These are phyloP conservation scores for Pseudogymnoascus sp. DNA, from an alignment of 2,329 filamentous ascomycete species.

Conservation along the genomic window DNA sequence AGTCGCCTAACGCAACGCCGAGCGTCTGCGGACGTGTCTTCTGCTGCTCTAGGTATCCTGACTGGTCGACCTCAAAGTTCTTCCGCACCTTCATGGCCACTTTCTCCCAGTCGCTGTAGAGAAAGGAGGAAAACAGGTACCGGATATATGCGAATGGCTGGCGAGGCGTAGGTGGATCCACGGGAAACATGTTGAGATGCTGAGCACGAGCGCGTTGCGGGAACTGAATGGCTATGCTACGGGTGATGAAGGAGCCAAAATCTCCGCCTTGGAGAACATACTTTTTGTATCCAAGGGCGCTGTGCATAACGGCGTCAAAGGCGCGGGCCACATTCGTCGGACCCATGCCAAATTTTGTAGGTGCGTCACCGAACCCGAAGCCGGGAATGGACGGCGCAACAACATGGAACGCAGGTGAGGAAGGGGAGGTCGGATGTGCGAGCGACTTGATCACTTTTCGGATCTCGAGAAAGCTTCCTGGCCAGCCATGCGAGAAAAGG, in stretches of 20 bases:
- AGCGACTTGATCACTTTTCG: constrained; percentile 50
- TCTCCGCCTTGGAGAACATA: constrained; percentile 61
- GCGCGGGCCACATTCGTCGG: too few species aligned
- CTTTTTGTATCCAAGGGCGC: constrained; percentile 57
- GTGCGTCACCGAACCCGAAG: constrained; percentile 39
- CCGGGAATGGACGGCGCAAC: constrained; percentile 52
- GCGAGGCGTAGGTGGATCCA: constrained; percentile 41
- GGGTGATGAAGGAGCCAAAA: constrained; percentile 61
- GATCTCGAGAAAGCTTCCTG: constrained; percentile 62
- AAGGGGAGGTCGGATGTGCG: constrained; percentile 26
- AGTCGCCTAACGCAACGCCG: constrained; percentile 61
- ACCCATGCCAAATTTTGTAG: constrained; percentile 44
- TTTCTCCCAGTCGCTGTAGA: constrained; percentile 43
- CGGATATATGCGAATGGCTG: too few species aligned
- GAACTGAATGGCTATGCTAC: constrained; percentile 52
- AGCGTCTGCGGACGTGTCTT: constrained; percentile 65
- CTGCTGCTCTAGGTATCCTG: constrained; percentile 53
- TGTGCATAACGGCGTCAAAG: constrained; percentile 41
- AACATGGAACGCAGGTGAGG: constrained; percentile 42
- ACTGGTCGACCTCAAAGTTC: constrained; percentile 42
- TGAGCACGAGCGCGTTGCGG: constrained; percentile 48
- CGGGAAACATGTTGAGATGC: constrained; percentile 53
- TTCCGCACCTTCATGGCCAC: constrained; percentile 17
- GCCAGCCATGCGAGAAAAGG: constrained; percentile 57
- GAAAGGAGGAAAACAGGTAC: background rate